phyloP scores from a whole-genome alignment of 2,329 filamentous ascomycete species.

The Bertia moriformis region DNA sequence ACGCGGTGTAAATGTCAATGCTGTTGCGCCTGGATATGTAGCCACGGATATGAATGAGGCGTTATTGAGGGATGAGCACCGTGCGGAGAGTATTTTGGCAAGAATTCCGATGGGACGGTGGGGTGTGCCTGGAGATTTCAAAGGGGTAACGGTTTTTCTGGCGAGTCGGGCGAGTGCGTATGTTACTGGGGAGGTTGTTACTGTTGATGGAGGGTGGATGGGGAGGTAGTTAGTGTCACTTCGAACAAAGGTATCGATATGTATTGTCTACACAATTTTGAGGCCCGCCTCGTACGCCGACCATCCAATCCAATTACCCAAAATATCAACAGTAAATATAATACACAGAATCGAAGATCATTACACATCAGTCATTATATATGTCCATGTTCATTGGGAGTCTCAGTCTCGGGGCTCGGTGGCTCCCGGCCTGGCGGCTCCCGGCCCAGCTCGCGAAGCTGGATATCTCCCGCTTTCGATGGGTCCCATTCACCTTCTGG shows the following conservation, averaged over 20 bases:
- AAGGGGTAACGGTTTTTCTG: constrained; percentile 65
- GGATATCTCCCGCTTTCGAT: neutral
- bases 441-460: neutral
- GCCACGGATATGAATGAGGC: constrained; percentile 90
- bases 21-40: constrained; percentile 79
- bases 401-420: neutral
- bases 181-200: constrained; percentile 67
- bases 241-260: no score
- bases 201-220: constrained; percentile 90
- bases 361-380: no score
- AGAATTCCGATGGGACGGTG: constrained; percentile 74
- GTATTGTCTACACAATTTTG: no score
- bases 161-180: constrained; percentile 66
- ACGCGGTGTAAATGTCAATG: constrained; percentile 73
- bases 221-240: constrained; percentile 57
- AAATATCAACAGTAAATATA: no score
- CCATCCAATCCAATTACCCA: no score
- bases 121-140: constrained; percentile 77
- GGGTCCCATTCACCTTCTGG: no score
- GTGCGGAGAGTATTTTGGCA: constrained; percentile 60
- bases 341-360: no score
- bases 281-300: no score
- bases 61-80: constrained; percentile 55
- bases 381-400: no score
- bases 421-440: neutral